Evolutionary conservation across 1,284 basidiomycete genomes (phyloP), one percentile per base, ranked within the genome.

Genomic region (Cutaneotrichosporon cyanovorans): DNA sequence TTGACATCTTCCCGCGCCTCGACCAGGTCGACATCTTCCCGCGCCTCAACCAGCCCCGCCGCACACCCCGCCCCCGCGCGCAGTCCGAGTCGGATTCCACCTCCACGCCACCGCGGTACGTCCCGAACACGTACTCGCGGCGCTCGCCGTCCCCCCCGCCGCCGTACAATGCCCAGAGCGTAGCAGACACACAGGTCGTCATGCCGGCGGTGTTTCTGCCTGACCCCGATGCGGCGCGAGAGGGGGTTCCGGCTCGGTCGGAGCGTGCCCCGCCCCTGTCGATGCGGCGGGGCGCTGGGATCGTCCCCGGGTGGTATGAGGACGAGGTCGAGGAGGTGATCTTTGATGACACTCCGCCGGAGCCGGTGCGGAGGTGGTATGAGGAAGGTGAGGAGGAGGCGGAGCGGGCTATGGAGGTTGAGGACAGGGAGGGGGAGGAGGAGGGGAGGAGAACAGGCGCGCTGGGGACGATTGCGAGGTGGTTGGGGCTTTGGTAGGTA

Each of bases 141-240:
- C 40, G 51, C 35, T 54, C 55, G 8, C 62, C 63, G 5, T 51
- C 59, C 5, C 63, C 63, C 8, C 63, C 63, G 5, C 63, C 63
- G n/a, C 63, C 63, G n/a, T 66, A 62, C 49, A 66, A 66, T 25
- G 63, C 63, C n/a, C 43, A 46, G 19, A 60, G 58, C 8, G 25
- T 12, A 28, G 25, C 8, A 7, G 63, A 66, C 45, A 37, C 59
- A 21, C 46, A 55, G 37, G 55, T 50, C 18, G 22, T 66, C 10
- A 48, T 66, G 16, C 46, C 55, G 1, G 51, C 62, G 1, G 42
- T 58, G n/a, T 60, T 62, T 44, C 39, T 19, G 10, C 40, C 37
- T 33, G 49, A 46, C n/a, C n/a, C 31, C 16, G 39, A 40, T n/a
- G 39, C 19, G 21, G 19, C 32, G 16, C 4, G 20, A 33, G 20